These are phyloP conservation scores for Erigeron canadensis DNA, from an alignment of 129 eudicot genomes.

Conservation along the genomic window DNA sequence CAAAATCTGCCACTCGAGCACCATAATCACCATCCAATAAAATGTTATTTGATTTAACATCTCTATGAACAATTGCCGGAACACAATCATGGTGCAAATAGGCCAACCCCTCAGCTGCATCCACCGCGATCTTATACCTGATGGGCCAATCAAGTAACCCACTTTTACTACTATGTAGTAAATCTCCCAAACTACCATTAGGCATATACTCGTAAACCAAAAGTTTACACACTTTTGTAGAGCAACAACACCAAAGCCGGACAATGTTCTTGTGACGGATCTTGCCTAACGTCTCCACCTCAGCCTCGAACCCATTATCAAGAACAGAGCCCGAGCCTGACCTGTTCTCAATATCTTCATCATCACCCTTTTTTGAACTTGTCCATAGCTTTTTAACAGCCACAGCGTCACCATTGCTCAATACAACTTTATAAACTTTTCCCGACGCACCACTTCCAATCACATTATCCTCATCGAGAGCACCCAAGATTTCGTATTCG, in stretches of 20 bases:
- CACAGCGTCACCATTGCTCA: constrained; percentile 73
- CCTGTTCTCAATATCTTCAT: constrained; percentile 56
- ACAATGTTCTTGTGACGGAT: constrained; percentile 90
- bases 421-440: constrained; percentile 83
- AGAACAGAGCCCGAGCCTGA: constrained; percentile 9
- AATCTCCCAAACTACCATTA: constrained; percentile 89
- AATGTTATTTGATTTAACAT: constrained; percentile 85
- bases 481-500: constrained; percentile 73
- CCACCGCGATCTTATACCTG: constrained; percentile 73
- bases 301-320: constrained; percentile 77
- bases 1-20: constrained; percentile 95
- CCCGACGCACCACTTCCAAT: constrained; percentile 89
- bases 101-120: constrained; percentile 88
- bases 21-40: constrained; percentile 78
- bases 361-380: constrained; percentile 47
- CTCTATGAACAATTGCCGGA: constrained; percentile 87
- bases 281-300: constrained; percentile 87
- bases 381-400: constrained; percentile 94
- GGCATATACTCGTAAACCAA: constrained; percentile 95
- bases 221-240: constrained; percentile 70
- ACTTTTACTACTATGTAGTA: constrained; percentile 76
- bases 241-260: constrained; percentile 87
- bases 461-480: constrained; percentile 83
- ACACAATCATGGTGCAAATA: constrained; percentile 94
- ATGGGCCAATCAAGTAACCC: constrained; percentile 85